These are phyloP conservation scores for Neotropicomus parvogracilis DNA, from an alignment of 1,284 basidiomycete genomes.

Conservation along the genomic window DNA sequence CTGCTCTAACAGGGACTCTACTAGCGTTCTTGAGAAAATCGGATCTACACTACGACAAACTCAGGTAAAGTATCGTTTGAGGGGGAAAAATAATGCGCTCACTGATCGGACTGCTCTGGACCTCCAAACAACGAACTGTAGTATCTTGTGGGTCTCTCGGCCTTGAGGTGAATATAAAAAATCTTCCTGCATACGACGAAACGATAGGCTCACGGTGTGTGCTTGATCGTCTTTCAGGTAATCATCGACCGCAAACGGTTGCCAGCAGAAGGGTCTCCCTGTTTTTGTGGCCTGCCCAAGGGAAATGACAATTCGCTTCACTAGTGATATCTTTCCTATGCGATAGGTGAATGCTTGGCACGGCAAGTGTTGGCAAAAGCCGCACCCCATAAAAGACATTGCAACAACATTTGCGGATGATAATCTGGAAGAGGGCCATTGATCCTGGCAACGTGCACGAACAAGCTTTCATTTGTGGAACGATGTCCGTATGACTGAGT, in stretches of 20 bases:
- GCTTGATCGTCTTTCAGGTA: slow-evolving; percentile 43
- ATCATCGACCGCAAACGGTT: slow-evolving; percentile 50
- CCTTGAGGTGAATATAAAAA: slow-evolving; percentile 12
- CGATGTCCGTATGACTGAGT: slow-evolving; percentile 26
- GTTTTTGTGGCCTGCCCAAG: slow-evolving; percentile 46
- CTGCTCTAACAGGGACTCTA: slow-evolving; percentile 59
- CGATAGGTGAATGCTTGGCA: slow-evolving; percentile 3
- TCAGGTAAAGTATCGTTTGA: background rate
- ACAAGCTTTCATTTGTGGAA: slow-evolving; percentile 50
- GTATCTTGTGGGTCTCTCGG: slow-evolving; percentile 31
- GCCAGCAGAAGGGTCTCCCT: slow-evolving; percentile 35
- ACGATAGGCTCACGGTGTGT: slow-evolving; percentile 13
- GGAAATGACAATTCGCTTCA: slow-evolving; percentile 75
- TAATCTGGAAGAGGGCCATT: slow-evolving; percentile 87
- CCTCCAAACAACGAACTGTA: slow-evolving; percentile 48
- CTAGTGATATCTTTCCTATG: slow-evolving; percentile 76
- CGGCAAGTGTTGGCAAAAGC: background rate
- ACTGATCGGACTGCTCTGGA: slow-evolving; percentile 40
- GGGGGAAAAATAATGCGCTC: slow-evolving; percentile 19
- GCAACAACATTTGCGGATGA: slow-evolving; percentile 89
- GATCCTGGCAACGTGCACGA: slow-evolving; percentile 75
- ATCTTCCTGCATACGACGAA: background rate
- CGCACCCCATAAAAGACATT: slow-evolving; percentile 87
- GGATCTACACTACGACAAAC: slow-evolving; percentile 43
- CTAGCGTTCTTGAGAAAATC: slow-evolving; percentile 58